phyloP scores from a whole-genome alignment of 306 rosid species.

The Calophaca sinica region DNA sequence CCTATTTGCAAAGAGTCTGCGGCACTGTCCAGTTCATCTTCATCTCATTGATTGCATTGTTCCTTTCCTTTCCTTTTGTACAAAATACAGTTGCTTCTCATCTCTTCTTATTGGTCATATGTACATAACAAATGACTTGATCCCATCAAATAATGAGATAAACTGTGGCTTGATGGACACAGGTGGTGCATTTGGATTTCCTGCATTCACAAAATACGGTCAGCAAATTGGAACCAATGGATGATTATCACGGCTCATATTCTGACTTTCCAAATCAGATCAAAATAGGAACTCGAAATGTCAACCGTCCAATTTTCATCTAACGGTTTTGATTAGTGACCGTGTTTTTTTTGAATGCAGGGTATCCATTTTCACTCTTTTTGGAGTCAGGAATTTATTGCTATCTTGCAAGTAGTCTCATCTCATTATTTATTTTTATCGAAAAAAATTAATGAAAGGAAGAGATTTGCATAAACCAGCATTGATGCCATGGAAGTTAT shows the following conservation, averaged over 20 bases:
- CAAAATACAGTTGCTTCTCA: slow-evolving; percentile 36
- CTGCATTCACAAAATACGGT: neutral
- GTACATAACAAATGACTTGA: slow-evolving; percentile 55
- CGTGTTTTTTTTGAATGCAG: neutral
- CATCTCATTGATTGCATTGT: slow-evolving; percentile 47
- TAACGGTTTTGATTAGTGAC: neutral
- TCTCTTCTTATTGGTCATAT: slow-evolving; percentile 40
- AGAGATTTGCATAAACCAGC: neutral
- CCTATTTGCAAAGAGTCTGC: slow-evolving; percentile 79
- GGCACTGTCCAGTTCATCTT: slow-evolving; percentile 46
- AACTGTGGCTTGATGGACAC: neutral
- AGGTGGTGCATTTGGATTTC: neutral
- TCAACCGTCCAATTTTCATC: neutral
- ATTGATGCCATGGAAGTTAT: too few species aligned
- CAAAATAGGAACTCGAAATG: slow-evolving; percentile 17
- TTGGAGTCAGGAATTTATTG: neutral
- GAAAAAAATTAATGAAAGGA: neutral
- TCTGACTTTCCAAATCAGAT: neutral
- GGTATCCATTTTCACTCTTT: neutral
- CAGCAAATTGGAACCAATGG: neutral
- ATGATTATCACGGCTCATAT: neutral
- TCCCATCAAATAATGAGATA: slow-evolving; percentile 6
- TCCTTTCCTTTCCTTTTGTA: slow-evolving; percentile 26
- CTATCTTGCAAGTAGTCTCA: neutral
- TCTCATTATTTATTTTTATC: neutral